Percentiles rank a stretch among this genome's conserved stretches.
Conservation (phyloP, 306 rosid genomes). For the Pyrus bretschneideri region DNA sequence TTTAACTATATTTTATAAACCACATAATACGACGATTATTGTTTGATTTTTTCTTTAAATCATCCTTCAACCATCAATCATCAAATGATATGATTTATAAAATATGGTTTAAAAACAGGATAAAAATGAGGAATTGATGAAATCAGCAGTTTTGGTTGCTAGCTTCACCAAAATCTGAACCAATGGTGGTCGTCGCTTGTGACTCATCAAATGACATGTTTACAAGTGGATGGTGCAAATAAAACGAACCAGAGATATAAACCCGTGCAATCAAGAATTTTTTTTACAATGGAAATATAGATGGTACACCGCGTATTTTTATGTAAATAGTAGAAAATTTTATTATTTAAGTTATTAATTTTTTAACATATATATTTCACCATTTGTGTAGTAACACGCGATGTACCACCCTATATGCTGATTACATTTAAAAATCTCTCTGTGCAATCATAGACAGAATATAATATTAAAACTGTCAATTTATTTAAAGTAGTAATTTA, state of each 20-base stretch:
- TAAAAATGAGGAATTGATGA: not conserved
- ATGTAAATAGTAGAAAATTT: too few species aligned
- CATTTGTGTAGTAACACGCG: accelerated
- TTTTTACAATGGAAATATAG: too few species aligned
- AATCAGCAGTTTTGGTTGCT: not conserved
- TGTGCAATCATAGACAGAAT: too few species aligned
- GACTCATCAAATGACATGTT: not conserved
- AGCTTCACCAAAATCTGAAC: not conserved
- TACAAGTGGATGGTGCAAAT: slow-evolving; percentile 1
- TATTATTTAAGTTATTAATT: too few species aligned
- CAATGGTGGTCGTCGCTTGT: not conserved
- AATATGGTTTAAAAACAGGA: too few species aligned
- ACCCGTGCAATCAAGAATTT: not conserved
- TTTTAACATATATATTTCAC: too few species aligned
- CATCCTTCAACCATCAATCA: too few species aligned
- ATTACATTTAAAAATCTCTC: accelerated
- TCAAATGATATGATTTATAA: too few species aligned
- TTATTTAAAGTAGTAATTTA: not conserved
- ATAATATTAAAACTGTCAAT: not conserved
- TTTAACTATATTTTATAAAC: accelerated
- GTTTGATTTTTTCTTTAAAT: too few species aligned
- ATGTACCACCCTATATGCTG: accelerated
- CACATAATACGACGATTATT: too few species aligned
- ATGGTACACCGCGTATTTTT: accelerated
- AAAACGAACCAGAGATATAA: not conserved